Percentiles rank a stretch among this genome's conserved stretches.
Conservation (phyloP, 192 early-diverging fungal species). For the Coemansia sp. region DNA sequence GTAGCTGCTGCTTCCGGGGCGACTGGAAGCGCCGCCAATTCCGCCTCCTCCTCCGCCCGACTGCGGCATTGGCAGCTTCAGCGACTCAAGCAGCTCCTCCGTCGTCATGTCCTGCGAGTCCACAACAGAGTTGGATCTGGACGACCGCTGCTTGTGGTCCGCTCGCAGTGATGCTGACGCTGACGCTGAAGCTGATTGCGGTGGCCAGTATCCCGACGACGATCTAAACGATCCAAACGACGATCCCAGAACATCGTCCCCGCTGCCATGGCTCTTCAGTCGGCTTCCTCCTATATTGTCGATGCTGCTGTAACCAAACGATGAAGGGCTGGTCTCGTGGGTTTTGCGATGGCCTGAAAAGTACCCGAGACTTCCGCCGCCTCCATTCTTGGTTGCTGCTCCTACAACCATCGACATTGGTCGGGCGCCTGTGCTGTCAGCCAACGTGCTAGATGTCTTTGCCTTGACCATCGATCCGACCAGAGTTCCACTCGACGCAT, state of each 20-base stretch:
- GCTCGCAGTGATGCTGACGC: not conserved
- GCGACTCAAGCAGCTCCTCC: slow-evolving; percentile 48
- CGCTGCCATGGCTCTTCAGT: slow-evolving; percentile 5
- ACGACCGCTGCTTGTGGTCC: slow-evolving; percentile 7
- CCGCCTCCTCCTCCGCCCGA: not conserved
- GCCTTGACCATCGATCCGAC: not conserved
- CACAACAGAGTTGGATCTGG: slow-evolving; percentile 19
- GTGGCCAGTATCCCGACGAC: slow-evolving; percentile 38
- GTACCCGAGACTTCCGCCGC: slow-evolving; percentile 29
- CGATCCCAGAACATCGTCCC: slow-evolving; percentile 3
- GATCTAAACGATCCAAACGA: slow-evolving; percentile 10
- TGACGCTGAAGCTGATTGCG: not conserved
- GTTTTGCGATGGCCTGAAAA: slow-evolving; percentile 26
- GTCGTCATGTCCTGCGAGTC: slow-evolving; percentile 41
- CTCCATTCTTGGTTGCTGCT: not conserved
- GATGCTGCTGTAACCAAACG: not conserved
- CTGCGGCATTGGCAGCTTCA: slow-evolving; percentile 38
- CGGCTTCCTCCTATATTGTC: not conserved
- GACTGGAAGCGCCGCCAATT: not conserved
- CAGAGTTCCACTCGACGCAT: not conserved
- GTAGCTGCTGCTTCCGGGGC: slow-evolving; percentile 16
- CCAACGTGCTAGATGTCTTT: not conserved
- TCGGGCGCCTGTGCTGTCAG: not conserved
- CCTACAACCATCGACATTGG: not conserved
- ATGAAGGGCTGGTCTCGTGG: not conserved